Conservation (phyloP, 2,329 filamentous ascomycete species). For the Fusarium dlaminii region DNA sequence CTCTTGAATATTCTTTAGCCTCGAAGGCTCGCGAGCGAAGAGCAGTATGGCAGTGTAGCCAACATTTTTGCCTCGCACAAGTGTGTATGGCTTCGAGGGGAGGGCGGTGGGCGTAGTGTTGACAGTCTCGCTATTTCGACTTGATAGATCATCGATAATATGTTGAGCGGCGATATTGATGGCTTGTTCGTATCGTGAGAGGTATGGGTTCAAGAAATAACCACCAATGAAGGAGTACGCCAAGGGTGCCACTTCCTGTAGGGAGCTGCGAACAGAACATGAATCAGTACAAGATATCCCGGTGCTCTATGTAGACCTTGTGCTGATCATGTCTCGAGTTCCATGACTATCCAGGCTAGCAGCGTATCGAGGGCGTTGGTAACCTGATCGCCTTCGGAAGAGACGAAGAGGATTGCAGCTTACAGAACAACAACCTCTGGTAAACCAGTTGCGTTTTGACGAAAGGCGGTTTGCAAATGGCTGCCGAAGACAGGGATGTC, state of each 20-base stretch:
- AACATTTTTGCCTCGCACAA: slow-evolving; percentile 76
- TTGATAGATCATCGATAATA: slow-evolving; percentile 16
- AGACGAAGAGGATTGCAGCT: slow-evolving; percentile 46
- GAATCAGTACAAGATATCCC: slow-evolving; percentile 34
- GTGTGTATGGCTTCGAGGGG: slow-evolving; percentile 66
- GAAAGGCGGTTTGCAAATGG: slow-evolving; percentile 72
- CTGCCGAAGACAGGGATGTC: slow-evolving; percentile 75
- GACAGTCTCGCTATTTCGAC: not conserved
- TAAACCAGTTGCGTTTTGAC: slow-evolving; percentile 56
- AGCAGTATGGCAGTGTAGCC: slow-evolving; percentile 93
- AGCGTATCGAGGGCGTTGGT: slow-evolving; percentile 5
- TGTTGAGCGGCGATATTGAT: slow-evolving; percentile 68
- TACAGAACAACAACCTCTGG: slow-evolving; percentile 68
- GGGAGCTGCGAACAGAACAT: slow-evolving; percentile 62
- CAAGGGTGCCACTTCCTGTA: slow-evolving; percentile 92
- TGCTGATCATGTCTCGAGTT: not conserved
- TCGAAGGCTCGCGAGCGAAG: slow-evolving; percentile 73
- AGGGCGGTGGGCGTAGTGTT: slow-evolving; percentile 16
- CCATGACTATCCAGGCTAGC: slow-evolving; percentile 12
- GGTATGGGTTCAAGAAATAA: slow-evolving; percentile 79
- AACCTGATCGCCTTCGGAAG: slow-evolving; percentile 1
- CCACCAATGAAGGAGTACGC: slow-evolving; percentile 86
- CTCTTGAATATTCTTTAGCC: slow-evolving; percentile 74
- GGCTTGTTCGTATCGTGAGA: slow-evolving; percentile 75
- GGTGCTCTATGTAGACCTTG: not conserved